Evolutionary conservation across 257 asterid species (phyloP).

Genomic region (Ajuga chamaepitys): DNA sequence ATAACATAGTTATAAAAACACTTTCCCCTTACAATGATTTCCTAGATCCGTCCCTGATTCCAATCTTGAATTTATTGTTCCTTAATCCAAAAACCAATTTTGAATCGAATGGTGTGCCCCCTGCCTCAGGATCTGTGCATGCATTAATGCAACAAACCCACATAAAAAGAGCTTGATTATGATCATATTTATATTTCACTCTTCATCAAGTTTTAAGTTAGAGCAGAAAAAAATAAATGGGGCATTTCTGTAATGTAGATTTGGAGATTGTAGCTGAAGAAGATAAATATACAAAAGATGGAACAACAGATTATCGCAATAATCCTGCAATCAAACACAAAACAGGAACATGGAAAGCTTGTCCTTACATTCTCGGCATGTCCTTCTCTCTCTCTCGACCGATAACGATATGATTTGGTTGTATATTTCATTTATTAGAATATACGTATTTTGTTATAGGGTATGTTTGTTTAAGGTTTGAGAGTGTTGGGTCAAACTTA

Average conservation of each 20-base stretch:
- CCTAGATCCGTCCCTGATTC: constrained; percentile 16
- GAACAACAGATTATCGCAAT: constrained; percentile 46
- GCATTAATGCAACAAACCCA: not conserved
- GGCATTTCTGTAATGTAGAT: not conserved
- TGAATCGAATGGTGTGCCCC: constrained; percentile 25
- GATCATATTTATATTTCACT: too few species aligned
- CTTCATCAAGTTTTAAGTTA: not conserved
- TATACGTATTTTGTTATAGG: too few species aligned
- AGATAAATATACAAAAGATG: constrained; percentile 44
- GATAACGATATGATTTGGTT: too few species aligned
- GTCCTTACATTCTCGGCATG: constrained; percentile 65
- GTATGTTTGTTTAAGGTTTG: too few species aligned
- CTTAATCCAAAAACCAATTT: not conserved
- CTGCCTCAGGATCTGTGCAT: not conserved
- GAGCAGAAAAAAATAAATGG: not conserved
- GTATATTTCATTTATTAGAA: too few species aligned
- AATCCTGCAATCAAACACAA: constrained; percentile 42
- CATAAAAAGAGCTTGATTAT: not conserved
- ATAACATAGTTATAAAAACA: too few species aligned
- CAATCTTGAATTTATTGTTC: constrained; percentile 12
- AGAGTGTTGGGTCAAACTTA: too few species aligned
- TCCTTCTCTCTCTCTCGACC: not conserved
- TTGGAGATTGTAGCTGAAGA: constrained; percentile 16
- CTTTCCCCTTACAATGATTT: too few species aligned
- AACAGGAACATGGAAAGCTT: constrained; percentile 75